Evolutionary conservation across 345 rosid genomes (phyloP).

Genomic region (Aegle marmelos): DNA sequence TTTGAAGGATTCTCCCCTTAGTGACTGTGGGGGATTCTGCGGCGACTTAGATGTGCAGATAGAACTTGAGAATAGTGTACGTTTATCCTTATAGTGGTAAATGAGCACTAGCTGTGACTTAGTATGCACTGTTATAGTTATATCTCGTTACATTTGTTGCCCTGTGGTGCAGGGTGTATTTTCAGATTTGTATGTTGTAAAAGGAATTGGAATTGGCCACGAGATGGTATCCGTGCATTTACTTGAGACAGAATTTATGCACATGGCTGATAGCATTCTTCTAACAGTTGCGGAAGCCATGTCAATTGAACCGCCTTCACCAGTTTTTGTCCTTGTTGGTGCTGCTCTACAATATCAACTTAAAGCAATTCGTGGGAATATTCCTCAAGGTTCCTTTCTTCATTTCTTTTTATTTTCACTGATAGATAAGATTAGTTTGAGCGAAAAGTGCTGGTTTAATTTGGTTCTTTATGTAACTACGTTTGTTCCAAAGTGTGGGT

Average conservation of each 20-base stretch:
- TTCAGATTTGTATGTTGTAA: conserved; percentile 82
- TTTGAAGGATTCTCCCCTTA: conserved; percentile 86
- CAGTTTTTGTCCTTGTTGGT: conserved; percentile 78
- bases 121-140: background rate
- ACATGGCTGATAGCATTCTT: conserved; percentile 67
- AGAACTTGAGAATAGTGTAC: conserved; percentile 78
- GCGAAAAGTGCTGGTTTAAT: background rate
- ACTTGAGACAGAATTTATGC: conserved; percentile 62
- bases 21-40: conserved; percentile 86
- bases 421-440: background rate
- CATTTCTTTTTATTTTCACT: conserved; percentile 1
- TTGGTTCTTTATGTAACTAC: background rate
- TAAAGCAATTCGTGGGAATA: conserved; percentile 74
- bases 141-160: conserved; percentile 15
- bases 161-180: conserved; percentile 68
- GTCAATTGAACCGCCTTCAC: conserved; percentile 88
- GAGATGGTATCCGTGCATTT: conserved; percentile 81
- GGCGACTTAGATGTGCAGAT: conserved; percentile 83
- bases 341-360: conserved; percentile 67
- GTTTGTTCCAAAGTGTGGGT: background rate
- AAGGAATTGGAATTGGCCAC: conserved; percentile 79
- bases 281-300: conserved; percentile 97
- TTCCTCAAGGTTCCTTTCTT: conserved; percentile 66
- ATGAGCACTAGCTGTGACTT: background rate
- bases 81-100: conserved; percentile 19